Base-by-base conservation (phyloP, 116 monocot genomes). In the Cymodocea nodosa region DNA sequence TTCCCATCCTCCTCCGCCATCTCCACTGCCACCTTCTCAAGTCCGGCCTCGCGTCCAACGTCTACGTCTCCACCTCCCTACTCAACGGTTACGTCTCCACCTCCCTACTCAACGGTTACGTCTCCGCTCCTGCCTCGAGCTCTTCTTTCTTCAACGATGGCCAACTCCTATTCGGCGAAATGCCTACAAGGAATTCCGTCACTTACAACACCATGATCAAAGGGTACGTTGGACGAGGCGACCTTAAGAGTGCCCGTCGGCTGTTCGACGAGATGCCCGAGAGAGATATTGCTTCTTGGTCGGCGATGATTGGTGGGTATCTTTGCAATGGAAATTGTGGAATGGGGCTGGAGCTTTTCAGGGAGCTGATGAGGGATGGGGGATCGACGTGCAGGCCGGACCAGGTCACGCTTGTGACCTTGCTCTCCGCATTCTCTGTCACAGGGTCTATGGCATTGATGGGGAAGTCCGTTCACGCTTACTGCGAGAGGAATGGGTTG, bases 381-480 rank as follows among this genome's bases (percentile, higher is more conserved):
- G 13, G 49, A 0, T 9, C 57, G 22, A 13, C 16, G 15, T 67
- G 67, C 18, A 74, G 62, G 39, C 85, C 83, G 0, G 87, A 87
- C 40, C 52, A 63, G 17, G 25, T 64, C 6, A 71, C 76, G 49
- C 75, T 92, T 7, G 87, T 87, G 35, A 71, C 80, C 5, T 53
- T 66, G 52, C 66, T 66, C 15, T 64, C 84, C 0, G 80, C 78
- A 2, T 82, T 84, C 15, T 66, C 84, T 0, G 22, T 54, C 15
- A 62, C 61, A 0, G 75, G 82, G 10, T 82, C 85, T 8, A 23
- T 62, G 36, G 35, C 57, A 0, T 30, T 76, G 18, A 20, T 76
- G 40, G 87, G 87, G 16, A 84, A 73, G 52, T 84, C 92, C 0
- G 63, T 92, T 9, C 92, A 92, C 57, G 92, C 65, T 1, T 92